Conservation (phyloP, 2,329 filamentous ascomycete genomes). For the Aspergillus flavus region DNA sequence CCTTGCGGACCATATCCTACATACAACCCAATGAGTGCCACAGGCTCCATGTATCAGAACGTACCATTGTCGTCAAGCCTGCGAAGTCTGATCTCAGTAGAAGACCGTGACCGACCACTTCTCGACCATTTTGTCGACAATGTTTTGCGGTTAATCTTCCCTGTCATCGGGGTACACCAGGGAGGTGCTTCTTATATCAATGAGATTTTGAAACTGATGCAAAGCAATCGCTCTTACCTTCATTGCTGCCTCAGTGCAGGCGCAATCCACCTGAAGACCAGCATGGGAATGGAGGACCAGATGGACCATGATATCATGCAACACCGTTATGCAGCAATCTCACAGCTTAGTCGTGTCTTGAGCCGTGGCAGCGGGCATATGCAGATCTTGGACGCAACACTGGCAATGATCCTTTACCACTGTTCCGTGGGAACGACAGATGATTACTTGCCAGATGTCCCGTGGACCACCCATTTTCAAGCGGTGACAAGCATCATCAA, state of each 20-base stretch:
- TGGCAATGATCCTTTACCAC: slow-evolving; percentile 95
- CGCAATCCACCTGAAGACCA: slow-evolving; percentile 85
- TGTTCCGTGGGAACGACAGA: slow-evolving; percentile 83
- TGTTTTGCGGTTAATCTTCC: slow-evolving; percentile 64
- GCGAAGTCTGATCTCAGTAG: too few relatives aligned
- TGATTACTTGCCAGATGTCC: slow-evolving; percentile 85
- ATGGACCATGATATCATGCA: slow-evolving; percentile 54
- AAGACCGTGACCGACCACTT: too few relatives aligned
- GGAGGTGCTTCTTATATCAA: neutral
- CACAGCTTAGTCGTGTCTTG: slow-evolving; percentile 78
- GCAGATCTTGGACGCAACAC: slow-evolving; percentile 84
- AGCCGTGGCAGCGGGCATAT: slow-evolving; percentile 76
- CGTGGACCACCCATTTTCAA: slow-evolving; percentile 95
- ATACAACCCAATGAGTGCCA: too few relatives aligned
- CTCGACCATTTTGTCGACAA: slow-evolving; percentile 86
- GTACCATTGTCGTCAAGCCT: too few relatives aligned
- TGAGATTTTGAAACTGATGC: slow-evolving; percentile 4
- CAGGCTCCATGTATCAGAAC: too few relatives aligned
- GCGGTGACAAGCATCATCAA: slow-evolving; percentile 80
- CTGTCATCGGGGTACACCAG: neutral
- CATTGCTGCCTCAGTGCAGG: slow-evolving; percentile 93
- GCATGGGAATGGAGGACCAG: slow-evolving; percentile 30
- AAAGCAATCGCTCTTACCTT: slow-evolving; percentile 78
- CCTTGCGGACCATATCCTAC: too few relatives aligned
- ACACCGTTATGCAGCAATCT: slow-evolving; percentile 84